phyloP scores from a whole-genome alignment of 352 stramenopile species.

The Phytophthora tentaculata region DNA sequence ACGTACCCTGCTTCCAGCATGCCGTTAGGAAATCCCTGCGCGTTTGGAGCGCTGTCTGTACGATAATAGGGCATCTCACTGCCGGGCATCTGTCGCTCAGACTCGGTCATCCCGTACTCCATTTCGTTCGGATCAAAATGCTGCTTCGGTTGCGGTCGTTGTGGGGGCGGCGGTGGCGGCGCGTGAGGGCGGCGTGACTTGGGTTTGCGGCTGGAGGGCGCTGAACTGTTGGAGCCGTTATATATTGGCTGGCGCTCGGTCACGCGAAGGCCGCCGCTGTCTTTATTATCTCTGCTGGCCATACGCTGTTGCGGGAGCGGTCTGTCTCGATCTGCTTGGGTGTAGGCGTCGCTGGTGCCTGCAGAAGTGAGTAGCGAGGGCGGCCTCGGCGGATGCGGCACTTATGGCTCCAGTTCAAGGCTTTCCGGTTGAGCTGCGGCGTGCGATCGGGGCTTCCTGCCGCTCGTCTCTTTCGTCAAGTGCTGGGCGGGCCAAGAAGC shows the following conservation, averaged over 20 bases:
- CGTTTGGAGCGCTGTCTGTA: conserved; percentile 33
- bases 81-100: conserved; percentile 20
- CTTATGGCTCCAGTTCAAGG: neutral
- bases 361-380: conserved; percentile 8
- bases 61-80: conserved; percentile 32
- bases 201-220: conserved; percentile 1
- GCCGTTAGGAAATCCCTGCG: conserved; percentile 26
- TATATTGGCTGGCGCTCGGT: conserved; percentile 41
- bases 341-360: conserved; percentile 12
- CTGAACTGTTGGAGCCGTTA: conserved; percentile 21
- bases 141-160: conserved; percentile 10
- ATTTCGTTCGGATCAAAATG: conserved; percentile 26
- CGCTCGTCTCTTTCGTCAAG: conserved; percentile 41
- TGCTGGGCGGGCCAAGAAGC: conserved; percentile 23
- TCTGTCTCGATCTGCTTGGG: neutral
- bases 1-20: conserved; percentile 45
- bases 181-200: conserved; percentile 26
- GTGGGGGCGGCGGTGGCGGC: conserved; percentile 33
- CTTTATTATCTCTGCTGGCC: conserved; percentile 26
- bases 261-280: conserved; percentile 31
- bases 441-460: conserved; percentile 21
- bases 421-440: conserved; percentile 11
- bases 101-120: conserved; percentile 19
- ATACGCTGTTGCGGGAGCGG: conserved; percentile 4
- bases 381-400: neutral